These are phyloP conservation scores for Henckelia pumila DNA, from an alignment of 257 asterid species.

Conservation along the genomic window DNA sequence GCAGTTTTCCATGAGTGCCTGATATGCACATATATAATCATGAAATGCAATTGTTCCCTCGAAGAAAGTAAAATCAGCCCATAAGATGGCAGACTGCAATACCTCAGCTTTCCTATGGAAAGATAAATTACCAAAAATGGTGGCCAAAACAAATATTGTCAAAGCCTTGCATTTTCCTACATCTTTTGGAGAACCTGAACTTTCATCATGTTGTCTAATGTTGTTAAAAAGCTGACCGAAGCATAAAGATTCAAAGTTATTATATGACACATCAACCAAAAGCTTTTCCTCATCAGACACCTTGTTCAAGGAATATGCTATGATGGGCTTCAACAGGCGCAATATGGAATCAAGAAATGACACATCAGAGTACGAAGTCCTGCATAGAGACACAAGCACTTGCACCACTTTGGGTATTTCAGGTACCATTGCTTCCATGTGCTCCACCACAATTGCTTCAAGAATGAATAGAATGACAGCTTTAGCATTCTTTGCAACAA, in stretches of 20 bases:
- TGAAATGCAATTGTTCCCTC: conserved; percentile 54
- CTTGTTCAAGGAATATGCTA: conserved; percentile 66
- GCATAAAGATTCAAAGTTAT: conserved; percentile 81
- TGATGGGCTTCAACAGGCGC: conserved; percentile 71
- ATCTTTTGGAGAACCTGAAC: conserved; percentile 34
- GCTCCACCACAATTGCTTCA: conserved; percentile 83
- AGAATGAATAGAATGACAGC: conserved; percentile 78
- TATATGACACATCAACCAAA: conserved; percentile 48
- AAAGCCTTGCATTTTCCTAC: conserved; percentile 58
- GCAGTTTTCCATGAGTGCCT: conserved; percentile 73
- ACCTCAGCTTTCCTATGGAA: conserved; percentile 53
- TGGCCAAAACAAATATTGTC: conserved; percentile 68
- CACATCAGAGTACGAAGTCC: conserved; percentile 68
- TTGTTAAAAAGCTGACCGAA: conserved; percentile 65
- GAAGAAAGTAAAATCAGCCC: conserved; percentile 67
- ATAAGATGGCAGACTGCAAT: conserved; percentile 45
- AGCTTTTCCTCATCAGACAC: conserved; percentile 58
- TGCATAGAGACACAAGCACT: conserved; percentile 72
- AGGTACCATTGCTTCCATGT: conserved; percentile 87
- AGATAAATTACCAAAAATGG: conserved; percentile 73
- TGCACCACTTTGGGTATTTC: conserved; percentile 85
- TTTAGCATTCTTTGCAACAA: conserved; percentile 87
- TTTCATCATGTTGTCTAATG: conserved; percentile 35
- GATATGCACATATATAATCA: conserved; percentile 85
- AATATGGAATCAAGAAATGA: conserved; percentile 77